phyloP scores from a whole-genome alignment of 495 filamentous ascomycete species.

The Neurospora sp. region DNA sequence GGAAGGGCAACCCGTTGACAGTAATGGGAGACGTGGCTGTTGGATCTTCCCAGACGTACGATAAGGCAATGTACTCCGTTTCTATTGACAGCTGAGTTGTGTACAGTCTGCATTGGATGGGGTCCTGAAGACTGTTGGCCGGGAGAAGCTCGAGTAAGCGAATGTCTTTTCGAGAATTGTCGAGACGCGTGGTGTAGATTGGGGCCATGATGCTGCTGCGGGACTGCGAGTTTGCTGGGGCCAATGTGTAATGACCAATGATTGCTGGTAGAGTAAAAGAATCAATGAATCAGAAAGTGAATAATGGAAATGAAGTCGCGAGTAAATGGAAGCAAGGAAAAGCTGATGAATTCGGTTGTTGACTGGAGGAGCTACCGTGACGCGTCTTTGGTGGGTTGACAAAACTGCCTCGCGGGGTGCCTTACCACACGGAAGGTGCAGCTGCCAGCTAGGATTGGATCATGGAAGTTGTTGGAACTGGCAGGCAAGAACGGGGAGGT shows the following conservation, averaged over 20 bases:
- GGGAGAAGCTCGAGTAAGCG: neutral
- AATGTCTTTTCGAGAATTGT: neutral
- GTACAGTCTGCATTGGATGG: neutral
- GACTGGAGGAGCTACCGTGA: neutral
- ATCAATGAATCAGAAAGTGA: too few species aligned
- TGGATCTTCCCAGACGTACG: neutral
- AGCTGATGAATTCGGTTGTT: neutral
- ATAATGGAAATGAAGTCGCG: too few species aligned
- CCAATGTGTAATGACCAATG: neutral
- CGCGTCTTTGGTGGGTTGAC: neutral
- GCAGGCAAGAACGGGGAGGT: neutral
- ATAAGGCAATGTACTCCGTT: neutral
- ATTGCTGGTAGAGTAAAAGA: neutral
- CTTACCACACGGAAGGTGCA: neutral
- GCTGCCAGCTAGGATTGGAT: neutral
- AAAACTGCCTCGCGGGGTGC: neutral
- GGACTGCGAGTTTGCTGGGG: neutral
- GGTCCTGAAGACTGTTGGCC: neutral
- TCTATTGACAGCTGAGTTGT: neutral
- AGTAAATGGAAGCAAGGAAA: neutral
- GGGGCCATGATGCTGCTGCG: neutral
- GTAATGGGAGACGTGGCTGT: neutral
- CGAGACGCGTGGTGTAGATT: neutral
- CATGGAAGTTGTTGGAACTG: neutral
- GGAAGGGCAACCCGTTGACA: neutral